Conservation (phyloP, 2,329 filamentous ascomycete genomes). For the Phialophora expanda region DNA sequence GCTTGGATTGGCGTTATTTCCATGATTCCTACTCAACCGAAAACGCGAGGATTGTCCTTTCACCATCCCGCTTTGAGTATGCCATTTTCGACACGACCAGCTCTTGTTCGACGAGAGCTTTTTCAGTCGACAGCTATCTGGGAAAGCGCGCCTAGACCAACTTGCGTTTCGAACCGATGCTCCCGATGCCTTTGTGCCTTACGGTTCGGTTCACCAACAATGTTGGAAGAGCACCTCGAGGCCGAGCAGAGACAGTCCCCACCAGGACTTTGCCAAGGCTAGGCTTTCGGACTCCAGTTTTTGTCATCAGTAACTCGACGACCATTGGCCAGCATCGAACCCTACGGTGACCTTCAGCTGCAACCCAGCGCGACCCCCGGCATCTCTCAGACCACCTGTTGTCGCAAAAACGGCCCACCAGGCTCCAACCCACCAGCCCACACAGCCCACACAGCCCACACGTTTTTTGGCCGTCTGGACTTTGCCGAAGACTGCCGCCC, state of each 20-base stretch:
- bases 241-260: background rate
- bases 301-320: conserved; percentile 10
- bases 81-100: background rate
- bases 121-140: background rate
- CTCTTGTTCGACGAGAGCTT: background rate
- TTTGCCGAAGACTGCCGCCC: conserved; percentile 21
- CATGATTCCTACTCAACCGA: conserved; percentile 25
- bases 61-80: conserved; percentile 21
- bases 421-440: conserved; percentile 11
- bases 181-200: background rate
- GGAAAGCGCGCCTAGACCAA: background rate
- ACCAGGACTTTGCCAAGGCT: conserved; percentile 10
- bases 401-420: conserved; percentile 5
- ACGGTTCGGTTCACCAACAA: background rate
- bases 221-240: background rate
- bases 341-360: conserved; percentile 10
- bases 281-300: conserved; percentile 6
- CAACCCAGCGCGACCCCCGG: conserved; percentile 22
- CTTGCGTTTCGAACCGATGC: background rate
- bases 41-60: conserved; percentile 22
- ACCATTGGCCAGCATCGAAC: background rate
- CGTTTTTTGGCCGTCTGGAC: conserved; percentile 14
- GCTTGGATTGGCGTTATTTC: conserved; percentile 9
- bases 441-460: conserved; percentile 1
- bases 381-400: conserved; percentile 20